Conservation (phyloP, 2,329 filamentous ascomycete species). For the Mariannaea sp. region DNA sequence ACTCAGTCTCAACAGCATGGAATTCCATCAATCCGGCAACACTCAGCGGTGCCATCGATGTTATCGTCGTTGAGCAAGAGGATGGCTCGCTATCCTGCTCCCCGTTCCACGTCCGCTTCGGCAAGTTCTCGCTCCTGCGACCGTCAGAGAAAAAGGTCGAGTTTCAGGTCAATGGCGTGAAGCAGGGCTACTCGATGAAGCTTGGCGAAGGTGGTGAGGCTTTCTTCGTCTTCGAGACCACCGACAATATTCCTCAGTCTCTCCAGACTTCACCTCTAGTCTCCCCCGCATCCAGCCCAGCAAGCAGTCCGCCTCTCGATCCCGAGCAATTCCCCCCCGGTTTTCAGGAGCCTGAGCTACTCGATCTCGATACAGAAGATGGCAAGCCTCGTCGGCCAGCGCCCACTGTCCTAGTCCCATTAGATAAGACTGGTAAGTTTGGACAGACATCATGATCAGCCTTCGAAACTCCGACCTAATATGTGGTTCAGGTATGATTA, state of each 20-base stretch:
- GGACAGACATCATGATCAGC: neutral
- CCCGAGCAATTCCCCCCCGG: constrained; percentile 40
- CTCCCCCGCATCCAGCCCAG: constrained; percentile 86
- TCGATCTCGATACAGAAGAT: constrained; percentile 63
- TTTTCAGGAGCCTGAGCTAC: constrained; percentile 70
- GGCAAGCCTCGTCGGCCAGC: constrained; percentile 49
- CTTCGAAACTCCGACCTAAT: constrained; percentile 8
- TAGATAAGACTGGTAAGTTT: constrained; percentile 40
- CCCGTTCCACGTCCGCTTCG: constrained; percentile 97
- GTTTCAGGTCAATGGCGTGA: constrained; percentile 90
- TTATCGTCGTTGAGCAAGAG: constrained; percentile 95
- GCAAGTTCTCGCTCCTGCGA: constrained; percentile 94
- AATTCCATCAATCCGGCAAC: constrained; percentile 99
- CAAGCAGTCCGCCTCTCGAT: constrained; percentile 75
- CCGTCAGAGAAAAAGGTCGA: constrained; percentile 99
- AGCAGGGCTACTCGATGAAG: constrained; percentile 97
- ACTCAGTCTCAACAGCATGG: constrained; percentile 97
- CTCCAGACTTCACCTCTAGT: constrained; percentile 94
- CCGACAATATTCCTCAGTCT: constrained; percentile 86
- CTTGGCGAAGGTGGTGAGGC: constrained; percentile 96
- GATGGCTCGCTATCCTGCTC: constrained; percentile 90
- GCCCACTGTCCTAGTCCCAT: constrained; percentile 47
- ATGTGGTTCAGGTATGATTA: constrained; percentile 48
- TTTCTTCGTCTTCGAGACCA: constrained; percentile 98
- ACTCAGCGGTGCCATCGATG: constrained; percentile 96